Conservation (phyloP, 192 early-diverging fungal genomes). For the Podila minutissima region DNA sequence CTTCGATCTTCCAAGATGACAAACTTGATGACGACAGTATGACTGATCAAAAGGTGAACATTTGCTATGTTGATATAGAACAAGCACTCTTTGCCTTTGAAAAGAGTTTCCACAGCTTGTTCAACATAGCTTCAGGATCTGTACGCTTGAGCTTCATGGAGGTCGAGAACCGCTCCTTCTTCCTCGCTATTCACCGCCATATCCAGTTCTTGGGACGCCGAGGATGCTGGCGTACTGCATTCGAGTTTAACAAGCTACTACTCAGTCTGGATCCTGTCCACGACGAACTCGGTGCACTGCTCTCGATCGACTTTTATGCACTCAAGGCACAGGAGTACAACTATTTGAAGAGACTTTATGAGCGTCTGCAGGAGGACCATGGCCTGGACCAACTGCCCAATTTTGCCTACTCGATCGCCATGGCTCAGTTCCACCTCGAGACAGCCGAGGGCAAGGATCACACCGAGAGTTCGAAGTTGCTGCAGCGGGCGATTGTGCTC, state of each 20-base stretch:
- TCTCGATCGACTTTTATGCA: constrained; percentile 89
- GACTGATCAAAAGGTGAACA: not conserved
- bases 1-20: not conserved
- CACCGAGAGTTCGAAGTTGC: constrained; percentile 58
- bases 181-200: constrained; percentile 84
- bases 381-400: constrained; percentile 68
- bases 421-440: constrained; percentile 83
- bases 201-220: constrained; percentile 85
- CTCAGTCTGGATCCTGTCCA: constrained; percentile 75
- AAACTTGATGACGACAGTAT: not conserved
- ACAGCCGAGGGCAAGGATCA: constrained; percentile 29
- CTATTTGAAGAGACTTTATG: constrained; percentile 59
- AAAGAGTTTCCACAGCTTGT: constrained; percentile 79
- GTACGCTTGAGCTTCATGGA: constrained; percentile 74
- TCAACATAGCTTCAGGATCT: constrained; percentile 73
- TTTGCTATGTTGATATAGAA: constrained; percentile 51
- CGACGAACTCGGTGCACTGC: constrained; percentile 80
- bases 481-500: constrained; percentile 75
- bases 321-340: constrained; percentile 79
- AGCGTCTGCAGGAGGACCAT: constrained; percentile 41
- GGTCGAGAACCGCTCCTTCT: constrained; percentile 86
- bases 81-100: constrained; percentile 92
- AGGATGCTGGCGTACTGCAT: constrained; percentile 94
- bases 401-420: constrained; percentile 79
- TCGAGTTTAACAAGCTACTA: constrained; percentile 84